phyloP scores from a whole-genome alignment of 176 grass and related monocot genomes.

The Guadua angustifolia region DNA sequence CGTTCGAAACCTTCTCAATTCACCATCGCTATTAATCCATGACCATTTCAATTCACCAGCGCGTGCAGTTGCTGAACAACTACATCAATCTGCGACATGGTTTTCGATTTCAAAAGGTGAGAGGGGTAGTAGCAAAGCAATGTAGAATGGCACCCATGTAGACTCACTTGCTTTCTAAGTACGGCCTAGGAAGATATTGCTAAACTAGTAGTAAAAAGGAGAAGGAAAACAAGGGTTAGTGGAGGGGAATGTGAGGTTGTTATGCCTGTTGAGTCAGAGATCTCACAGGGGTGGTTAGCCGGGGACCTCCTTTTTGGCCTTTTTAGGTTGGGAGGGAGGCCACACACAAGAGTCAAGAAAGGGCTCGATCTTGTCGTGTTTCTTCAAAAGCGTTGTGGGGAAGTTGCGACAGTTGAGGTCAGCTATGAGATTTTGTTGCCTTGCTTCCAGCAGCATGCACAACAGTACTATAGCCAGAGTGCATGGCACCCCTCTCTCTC shows the following conservation, averaged over 20 bases:
- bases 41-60: too few species aligned
- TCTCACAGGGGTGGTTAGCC: constrained; percentile 20
- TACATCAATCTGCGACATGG: constrained; percentile 26
- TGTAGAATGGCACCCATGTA: neutral
- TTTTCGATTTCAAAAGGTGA: neutral
- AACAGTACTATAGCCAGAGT: neutral
- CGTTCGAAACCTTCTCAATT: too few species aligned
- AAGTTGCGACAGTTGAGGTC: constrained; percentile 9
- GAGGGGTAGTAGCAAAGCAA: too few species aligned
- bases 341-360: constrained; percentile 28
- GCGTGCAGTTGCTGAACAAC: constrained; percentile 15
- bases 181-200: constrained; percentile 39
- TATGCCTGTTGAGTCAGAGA: neutral
- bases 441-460: neutral
- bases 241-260: constrained; percentile 48
- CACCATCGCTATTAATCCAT: too few species aligned
- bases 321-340: constrained; percentile 42
- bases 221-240: constrained; percentile 39
- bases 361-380: constrained; percentile 26
- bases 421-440: constrained; percentile 7
- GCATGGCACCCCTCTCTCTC: neutral
- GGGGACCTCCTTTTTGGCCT: constrained; percentile 17
- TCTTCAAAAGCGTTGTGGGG: neutral
- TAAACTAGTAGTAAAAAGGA: constrained; percentile 42
- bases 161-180: constrained; percentile 30